Base-by-base conservation (phyloP, 306 rosid genomes). In the Medicago arabica region DNA sequence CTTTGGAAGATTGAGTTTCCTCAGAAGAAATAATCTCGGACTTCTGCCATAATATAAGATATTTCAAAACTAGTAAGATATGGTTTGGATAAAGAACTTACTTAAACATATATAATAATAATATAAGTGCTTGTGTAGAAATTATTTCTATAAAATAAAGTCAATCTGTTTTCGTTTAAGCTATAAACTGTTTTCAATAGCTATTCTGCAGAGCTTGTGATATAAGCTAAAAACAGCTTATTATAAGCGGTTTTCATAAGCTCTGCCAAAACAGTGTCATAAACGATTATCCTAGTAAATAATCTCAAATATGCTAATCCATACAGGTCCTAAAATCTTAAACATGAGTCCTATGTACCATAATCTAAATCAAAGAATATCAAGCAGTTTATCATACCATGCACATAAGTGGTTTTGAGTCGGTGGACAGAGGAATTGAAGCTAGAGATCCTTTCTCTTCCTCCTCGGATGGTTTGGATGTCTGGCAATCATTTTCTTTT, bases 401-500 rank as follows among this genome's bases (percentile, higher is more conserved):
- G 75, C 75, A 78, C 40, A 78, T 39, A 23, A 63, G 83, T 62
- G 75, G 63, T 53, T 78, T 62, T 68, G 78, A 80, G 64, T 65
- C 78, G 3, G 80, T 62, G 46, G 86, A 70, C 58, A 70, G 43
- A 17, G 80, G 77, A 43, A 65, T 61, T 2, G 83, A 69, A 31
- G 92, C 78, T 36, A 54, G 62, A 25, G 81, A 69, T 31, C 65
- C 86, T 67, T 78, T 87, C 60, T 71, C 84, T 62, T 87, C 94
- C 62, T 84, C 97, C 60, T 69, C 75, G 1, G 85, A 78, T 5
- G 82, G 77, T 69, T 82, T 77, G 67, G 86, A 85, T 54, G 84
- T 67, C 79, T 80, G 65, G 63, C 84, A 76, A 53, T 85, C 90
- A 62, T 78, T 84, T 77, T 85, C 97, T 71, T 85, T 89, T 34